phyloP scores from a whole-genome alignment of 2,329 filamentous ascomycete genomes.

The Ceratocystis harringtonii region DNA sequence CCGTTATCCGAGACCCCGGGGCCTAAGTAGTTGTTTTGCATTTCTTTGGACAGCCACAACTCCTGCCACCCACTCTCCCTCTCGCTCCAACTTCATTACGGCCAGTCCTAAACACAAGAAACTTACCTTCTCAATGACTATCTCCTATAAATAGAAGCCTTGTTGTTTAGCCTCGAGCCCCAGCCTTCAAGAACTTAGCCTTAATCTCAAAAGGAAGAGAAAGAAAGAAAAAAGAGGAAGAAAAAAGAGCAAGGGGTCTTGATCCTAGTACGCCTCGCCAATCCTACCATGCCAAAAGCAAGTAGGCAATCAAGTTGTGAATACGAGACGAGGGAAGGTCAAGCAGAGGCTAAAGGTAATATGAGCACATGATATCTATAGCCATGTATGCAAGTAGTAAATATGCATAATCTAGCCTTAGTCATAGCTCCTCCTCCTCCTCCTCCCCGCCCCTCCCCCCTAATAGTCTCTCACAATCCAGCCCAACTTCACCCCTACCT shows the following conservation, averaged over 20 bases:
- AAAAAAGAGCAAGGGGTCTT: not conserved
- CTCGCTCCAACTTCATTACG: no score
- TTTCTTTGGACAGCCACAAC: no score
- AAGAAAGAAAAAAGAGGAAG: not conserved
- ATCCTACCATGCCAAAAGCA: not conserved
- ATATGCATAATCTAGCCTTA: not conserved
- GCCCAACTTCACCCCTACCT: not conserved
- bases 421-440: not conserved
- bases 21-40: no score
- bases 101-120: no score
- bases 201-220: not conserved
- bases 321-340: not conserved
- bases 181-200: no score
- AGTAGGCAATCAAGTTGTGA: not conserved
- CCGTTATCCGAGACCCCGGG: no score
- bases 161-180: no score
- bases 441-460: no score
- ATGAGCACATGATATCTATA: not conserved
- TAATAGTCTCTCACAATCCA: no score
- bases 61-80: no score
- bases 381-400: not conserved
- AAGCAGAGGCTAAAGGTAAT: not conserved
- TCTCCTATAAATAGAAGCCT: no score
- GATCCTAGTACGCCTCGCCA: not conserved
- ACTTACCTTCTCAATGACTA: no score